These are phyloP conservation scores for Radiomyces spectabilis DNA, from an alignment of 192 early-diverging fungal species.

Conservation along the genomic window DNA sequence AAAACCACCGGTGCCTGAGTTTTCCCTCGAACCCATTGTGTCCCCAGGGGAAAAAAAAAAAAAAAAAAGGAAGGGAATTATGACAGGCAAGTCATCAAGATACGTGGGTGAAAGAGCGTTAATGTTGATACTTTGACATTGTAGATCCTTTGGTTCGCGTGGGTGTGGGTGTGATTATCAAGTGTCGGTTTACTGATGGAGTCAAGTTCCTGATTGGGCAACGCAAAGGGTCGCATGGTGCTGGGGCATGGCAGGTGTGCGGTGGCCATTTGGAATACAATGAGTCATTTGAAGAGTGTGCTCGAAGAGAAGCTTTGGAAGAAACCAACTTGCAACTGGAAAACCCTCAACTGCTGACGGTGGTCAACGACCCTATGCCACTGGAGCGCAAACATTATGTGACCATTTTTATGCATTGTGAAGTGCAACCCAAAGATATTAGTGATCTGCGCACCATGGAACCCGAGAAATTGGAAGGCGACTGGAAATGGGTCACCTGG, in stretches of 20 bases:
- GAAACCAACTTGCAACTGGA: conserved; percentile 33
- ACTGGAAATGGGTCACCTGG: conserved; percentile 31
- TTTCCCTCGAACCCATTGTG: no score
- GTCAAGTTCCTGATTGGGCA: conserved; percentile 36
- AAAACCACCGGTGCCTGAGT: no score
- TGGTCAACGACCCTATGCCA: conserved; percentile 47
- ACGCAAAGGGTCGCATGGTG: conserved; percentile 44
- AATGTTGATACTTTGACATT: no score
- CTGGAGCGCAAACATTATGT: conserved; percentile 43
- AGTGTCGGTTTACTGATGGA: conserved; percentile 1
- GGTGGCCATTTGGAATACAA: conserved; percentile 49
- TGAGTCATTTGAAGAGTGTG: conserved; percentile 49
- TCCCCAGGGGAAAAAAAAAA: no score
- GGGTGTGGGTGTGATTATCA: conserved; percentile 35
- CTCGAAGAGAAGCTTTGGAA: conserved; percentile 30
- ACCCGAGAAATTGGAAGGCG: conserved; percentile 33
- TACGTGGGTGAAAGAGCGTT: no score
- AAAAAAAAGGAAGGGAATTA: no score
- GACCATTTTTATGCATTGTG: conserved; percentile 40
- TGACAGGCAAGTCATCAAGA: no score
- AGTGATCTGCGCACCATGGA: conserved; percentile 23
- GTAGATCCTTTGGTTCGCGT: no score
- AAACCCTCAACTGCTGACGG: conserved; percentile 28
- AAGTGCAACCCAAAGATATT: conserved; percentile 20
- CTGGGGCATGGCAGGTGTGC: conserved; percentile 37